Percentiles rank a stretch among this genome's conserved stretches.
Conservation (phyloP, 2,329 filamentous ascomycete genomes). For the Ceratocystis lukuohia region DNA sequence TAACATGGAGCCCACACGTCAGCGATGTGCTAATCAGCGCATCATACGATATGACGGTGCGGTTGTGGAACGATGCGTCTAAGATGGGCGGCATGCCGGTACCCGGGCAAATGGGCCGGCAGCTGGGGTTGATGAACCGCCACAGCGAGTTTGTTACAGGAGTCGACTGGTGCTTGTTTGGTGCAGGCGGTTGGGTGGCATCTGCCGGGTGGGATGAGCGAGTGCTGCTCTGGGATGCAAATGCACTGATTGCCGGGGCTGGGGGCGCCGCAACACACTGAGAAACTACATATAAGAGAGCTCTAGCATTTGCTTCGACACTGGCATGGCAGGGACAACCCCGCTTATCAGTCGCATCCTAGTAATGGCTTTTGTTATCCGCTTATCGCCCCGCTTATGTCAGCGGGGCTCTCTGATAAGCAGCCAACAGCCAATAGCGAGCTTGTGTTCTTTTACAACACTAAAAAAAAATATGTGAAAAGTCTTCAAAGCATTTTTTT, state of each 20-base stretch:
- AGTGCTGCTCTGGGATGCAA: slow-evolving; percentile 84
- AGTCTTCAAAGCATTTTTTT: slow-evolving; percentile 7
- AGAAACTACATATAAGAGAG: not conserved
- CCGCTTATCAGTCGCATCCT: not conserved
- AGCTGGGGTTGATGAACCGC: slow-evolving; percentile 75
- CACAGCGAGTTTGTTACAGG: slow-evolving; percentile 96
- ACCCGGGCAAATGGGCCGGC: slow-evolving; percentile 41
- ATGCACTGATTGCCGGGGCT: slow-evolving; percentile 28
- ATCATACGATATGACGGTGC: slow-evolving; percentile 96
- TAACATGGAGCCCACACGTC: slow-evolving; percentile 92
- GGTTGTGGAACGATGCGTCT: slow-evolving; percentile 74
- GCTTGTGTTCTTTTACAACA: not conserved
- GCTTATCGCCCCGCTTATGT: slow-evolving; percentile 12
- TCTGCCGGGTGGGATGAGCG: slow-evolving; percentile 90
- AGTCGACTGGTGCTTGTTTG: slow-evolving; percentile 96
- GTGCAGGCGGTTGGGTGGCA: slow-evolving; percentile 87
- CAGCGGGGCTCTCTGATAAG: slow-evolving; percentile 13
- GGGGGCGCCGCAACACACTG: not conserved
- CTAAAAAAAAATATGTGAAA: slow-evolving; percentile 4
- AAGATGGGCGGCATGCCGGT: slow-evolving; percentile 24
- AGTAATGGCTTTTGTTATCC: not conserved
- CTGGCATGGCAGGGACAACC: not conserved
- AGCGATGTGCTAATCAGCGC: slow-evolving; percentile 74
- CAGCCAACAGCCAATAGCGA: slow-evolving; percentile 5
- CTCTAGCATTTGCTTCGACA: not conserved